Evolutionary conservation across 352 stramenopile genomes (phyloP).

Genomic region (Phytophthora meadii): DNA sequence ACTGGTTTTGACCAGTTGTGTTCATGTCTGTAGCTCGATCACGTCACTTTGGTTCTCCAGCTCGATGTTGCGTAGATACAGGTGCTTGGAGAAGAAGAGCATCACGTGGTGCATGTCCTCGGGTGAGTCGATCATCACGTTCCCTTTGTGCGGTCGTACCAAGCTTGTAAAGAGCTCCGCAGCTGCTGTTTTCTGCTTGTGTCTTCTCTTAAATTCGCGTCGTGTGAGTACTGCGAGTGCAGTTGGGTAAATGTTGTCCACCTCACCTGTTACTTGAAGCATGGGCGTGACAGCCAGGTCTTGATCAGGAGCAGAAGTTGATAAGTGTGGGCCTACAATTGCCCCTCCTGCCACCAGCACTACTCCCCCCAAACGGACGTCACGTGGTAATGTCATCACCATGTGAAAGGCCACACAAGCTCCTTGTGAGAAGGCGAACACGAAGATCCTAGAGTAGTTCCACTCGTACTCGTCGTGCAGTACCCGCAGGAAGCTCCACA

Average conservation of each 20-base stretch:
- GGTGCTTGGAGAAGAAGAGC: slow-evolving; percentile 60
- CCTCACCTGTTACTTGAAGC: slow-evolving; percentile 47
- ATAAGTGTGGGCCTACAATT: slow-evolving; percentile 42
- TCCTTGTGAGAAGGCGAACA: slow-evolving; percentile 75
- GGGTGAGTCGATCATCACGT: slow-evolving; percentile 59
- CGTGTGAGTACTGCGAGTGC: slow-evolving; percentile 34
- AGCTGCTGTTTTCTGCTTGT: slow-evolving; percentile 29
- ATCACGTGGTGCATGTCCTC: slow-evolving; percentile 70
- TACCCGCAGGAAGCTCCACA: slow-evolving; percentile 55
- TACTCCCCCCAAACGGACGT: slow-evolving; percentile 53
- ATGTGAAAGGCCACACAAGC: slow-evolving; percentile 69
- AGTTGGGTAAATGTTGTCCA: slow-evolving; percentile 50
- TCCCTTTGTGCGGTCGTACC: slow-evolving; percentile 38
- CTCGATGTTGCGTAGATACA: slow-evolving; percentile 59
- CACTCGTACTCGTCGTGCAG: slow-evolving; percentile 60
- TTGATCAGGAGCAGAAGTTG: background rate
- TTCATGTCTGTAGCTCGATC: slow-evolving; percentile 54
- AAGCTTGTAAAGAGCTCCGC: slow-evolving; percentile 37
- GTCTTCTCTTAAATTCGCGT: slow-evolving; percentile 20
- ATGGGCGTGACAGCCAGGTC: slow-evolving; percentile 46
- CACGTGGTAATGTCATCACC: slow-evolving; percentile 43
- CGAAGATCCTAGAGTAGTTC: slow-evolving; percentile 58
- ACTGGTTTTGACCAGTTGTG: background rate
- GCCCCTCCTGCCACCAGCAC: slow-evolving; percentile 59
- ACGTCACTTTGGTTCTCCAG: slow-evolving; percentile 62